Evolutionary conservation across 2,329 filamentous ascomycete genomes (phyloP), one percentile per base, ranked within the genome.

Genomic region (Lasiodiplodia sp.): DNA sequence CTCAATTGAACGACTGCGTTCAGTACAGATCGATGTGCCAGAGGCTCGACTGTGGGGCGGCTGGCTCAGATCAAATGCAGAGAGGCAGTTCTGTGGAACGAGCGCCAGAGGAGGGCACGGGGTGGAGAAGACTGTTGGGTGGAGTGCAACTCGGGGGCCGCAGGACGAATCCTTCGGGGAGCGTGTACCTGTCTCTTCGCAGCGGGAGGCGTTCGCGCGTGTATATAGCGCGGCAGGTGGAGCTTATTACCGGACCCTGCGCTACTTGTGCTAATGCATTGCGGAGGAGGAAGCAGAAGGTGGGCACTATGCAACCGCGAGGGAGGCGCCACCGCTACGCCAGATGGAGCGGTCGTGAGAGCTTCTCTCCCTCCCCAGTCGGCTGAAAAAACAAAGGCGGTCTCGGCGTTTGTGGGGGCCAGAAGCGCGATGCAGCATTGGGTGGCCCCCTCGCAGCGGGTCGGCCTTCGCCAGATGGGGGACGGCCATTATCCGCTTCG

Each of bases 201-300:
- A 51, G 40, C 58, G 58, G 58, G 58, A 62, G 58, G 58, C 58
- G 58, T 12, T 47, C 38, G 47, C 25, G 40, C 23, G 31, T 37
- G 58, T 62, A 62, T 62, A 60, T 60, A 60, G 56, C 37, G 37
- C 56, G 37, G 23, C 57, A 37, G 57, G 23, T 44, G 57, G 57
- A 28, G 21, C 57, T 5, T 21, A 5, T 14, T 14, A 25, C 31
- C 31, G 31, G 31, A 34, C 31, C 31, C 31, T 34, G 21, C 56
- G 25, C 28, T 16, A 25, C 51, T 21, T 21, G 38, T 40, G 34
- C 16, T 10, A 34, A n/a, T n/a, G 37, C 38, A 37, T 40, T 44
- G 53, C n/a, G 55, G 40, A 37, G 23, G n/a, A n/a, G 55, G 2
- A 11, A 57, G 31, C 0, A 38, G 55, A 34, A 57, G n/a, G 52